Conservation (phyloP, 2,329 filamentous ascomycete genomes). For the Lachnellula cervina region DNA sequence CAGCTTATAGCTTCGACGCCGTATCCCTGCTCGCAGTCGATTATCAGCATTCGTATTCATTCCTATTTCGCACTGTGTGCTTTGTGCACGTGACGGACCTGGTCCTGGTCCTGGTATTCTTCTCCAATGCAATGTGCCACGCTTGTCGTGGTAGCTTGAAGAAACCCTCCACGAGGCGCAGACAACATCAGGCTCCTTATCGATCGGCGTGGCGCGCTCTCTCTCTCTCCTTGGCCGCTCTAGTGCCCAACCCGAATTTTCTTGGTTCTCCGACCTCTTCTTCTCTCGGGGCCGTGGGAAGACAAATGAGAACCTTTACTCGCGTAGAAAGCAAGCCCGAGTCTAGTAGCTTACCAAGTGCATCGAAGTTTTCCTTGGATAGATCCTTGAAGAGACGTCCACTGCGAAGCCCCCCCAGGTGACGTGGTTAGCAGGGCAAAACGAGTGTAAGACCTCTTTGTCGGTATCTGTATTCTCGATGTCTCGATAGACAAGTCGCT, state of each 20-base stretch:
- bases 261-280: neutral
- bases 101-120: conserved; percentile 29
- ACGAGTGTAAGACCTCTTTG: conserved; percentile 1
- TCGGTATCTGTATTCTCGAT: conserved; percentile 4
- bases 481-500: conserved; percentile 6
- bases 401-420: conserved; percentile 3
- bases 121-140: conserved; percentile 37
- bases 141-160: neutral
- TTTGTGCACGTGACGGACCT: neutral
- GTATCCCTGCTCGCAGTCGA: conserved; percentile 34
- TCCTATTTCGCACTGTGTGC: neutral
- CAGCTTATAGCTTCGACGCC: conserved; percentile 44
- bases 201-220: neutral
- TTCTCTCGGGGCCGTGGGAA: neutral
- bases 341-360: conserved; percentile 2
- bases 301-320: conserved; percentile 7
- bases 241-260: neutral
- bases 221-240: conserved; percentile 1
- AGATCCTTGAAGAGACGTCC: conserved; percentile 4
- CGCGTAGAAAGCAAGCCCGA: conserved; percentile 1
- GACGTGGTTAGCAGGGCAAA: conserved; percentile 5
- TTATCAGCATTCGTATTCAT: neutral
- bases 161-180: neutral
- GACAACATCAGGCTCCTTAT: conserved; percentile 4
- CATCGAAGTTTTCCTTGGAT: conserved; percentile 2